A percentile compares a stretch with the other conserved stretches of the same genome.
Conservation (phyloP, 768 basidiomycete genomes). For the Boletus pseudopeckii region DNA sequence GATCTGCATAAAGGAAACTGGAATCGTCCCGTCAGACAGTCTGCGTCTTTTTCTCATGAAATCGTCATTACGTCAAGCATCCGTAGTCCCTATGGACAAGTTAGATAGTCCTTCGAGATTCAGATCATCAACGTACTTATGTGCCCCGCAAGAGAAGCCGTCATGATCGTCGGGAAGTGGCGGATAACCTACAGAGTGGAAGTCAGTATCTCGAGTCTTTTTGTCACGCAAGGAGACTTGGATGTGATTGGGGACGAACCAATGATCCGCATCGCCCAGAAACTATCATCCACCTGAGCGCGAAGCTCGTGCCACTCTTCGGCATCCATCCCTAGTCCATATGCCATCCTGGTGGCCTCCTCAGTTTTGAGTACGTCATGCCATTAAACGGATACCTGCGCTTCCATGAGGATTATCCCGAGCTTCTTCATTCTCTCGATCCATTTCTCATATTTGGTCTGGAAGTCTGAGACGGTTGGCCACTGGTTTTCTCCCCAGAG, state of each 20-base stretch:
- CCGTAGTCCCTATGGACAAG: conserved; percentile 71
- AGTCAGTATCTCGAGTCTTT: neutral
- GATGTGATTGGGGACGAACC: conserved; percentile 38
- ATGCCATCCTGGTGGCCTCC: conserved; percentile 59
- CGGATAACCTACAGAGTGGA: conserved; percentile 63
- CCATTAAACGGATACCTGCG: conserved; percentile 44
- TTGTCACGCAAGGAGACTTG: neutral
- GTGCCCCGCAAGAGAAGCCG: conserved; percentile 87
- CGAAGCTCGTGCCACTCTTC: conserved; percentile 70
- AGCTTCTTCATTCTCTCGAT: conserved; percentile 81
- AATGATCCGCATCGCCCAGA: conserved; percentile 87
- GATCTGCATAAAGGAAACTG: conserved; percentile 87
- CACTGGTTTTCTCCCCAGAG: conserved; percentile 89
- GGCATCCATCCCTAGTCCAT: conserved; percentile 67
- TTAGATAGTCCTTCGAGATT: conserved; percentile 2
- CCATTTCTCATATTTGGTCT: conserved; percentile 67
- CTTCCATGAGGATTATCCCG: conserved; percentile 82
- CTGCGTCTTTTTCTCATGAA: neutral
- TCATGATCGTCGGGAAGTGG: conserved; percentile 76
- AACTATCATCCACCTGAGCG: conserved; percentile 74
- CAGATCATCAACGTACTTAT: conserved; percentile 55
- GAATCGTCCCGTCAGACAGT: conserved; percentile 9
- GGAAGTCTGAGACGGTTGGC: conserved; percentile 60
- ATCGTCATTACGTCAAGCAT: conserved; percentile 65
- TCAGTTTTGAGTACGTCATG: neutral